phyloP scores from a whole-genome alignment of 2,329 filamentous ascomycete species.

The Hirsutella rhossiliensis region DNA sequence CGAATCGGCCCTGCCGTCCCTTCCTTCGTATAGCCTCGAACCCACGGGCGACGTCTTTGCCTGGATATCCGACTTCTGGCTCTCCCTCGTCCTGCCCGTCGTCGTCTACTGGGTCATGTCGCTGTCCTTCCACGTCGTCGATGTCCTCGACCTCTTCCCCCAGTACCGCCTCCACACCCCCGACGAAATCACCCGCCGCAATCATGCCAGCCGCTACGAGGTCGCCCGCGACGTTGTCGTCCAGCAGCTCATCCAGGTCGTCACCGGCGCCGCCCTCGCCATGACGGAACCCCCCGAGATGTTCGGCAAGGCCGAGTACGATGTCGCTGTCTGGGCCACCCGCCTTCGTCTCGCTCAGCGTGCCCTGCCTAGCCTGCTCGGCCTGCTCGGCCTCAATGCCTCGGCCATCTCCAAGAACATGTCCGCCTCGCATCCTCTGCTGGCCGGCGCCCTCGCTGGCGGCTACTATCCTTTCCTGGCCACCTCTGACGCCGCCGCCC shows the following conservation, averaged over 20 bases:
- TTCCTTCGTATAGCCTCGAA: constrained; percentile 67
- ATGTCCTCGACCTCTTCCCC: constrained; percentile 74
- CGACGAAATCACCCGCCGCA: constrained; percentile 76
- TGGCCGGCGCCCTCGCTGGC: constrained; percentile 67
- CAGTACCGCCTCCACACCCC: constrained; percentile 93
- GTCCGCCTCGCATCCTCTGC: constrained; percentile 54
- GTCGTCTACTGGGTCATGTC: constrained; percentile 83
- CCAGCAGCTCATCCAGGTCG: constrained; percentile 82
- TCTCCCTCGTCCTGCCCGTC: constrained; percentile 66
- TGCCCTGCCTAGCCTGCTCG: constrained; percentile 60
- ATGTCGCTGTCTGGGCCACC: constrained; percentile 82
- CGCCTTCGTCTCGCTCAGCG: constrained; percentile 69
- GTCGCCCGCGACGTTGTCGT: constrained; percentile 84
- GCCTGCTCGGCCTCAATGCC: constrained; percentile 65
- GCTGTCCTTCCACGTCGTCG: constrained; percentile 75
- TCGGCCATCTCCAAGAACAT: constrained; percentile 64
- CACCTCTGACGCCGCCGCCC: constrained; percentile 43
- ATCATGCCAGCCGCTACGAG: constrained; percentile 74
- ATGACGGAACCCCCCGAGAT: constrained; percentile 63
- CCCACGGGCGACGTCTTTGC: constrained; percentile 61
- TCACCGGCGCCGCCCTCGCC: constrained; percentile 54
- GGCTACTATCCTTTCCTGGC: constrained; percentile 67
- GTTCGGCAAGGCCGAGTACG: constrained; percentile 68
- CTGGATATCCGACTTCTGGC: constrained; percentile 69
- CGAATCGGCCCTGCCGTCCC: constrained; percentile 57